Evolutionary conservation across 2,329 filamentous ascomycete species (phyloP).

Genomic region (Pseudogymnoascus sp.): DNA sequence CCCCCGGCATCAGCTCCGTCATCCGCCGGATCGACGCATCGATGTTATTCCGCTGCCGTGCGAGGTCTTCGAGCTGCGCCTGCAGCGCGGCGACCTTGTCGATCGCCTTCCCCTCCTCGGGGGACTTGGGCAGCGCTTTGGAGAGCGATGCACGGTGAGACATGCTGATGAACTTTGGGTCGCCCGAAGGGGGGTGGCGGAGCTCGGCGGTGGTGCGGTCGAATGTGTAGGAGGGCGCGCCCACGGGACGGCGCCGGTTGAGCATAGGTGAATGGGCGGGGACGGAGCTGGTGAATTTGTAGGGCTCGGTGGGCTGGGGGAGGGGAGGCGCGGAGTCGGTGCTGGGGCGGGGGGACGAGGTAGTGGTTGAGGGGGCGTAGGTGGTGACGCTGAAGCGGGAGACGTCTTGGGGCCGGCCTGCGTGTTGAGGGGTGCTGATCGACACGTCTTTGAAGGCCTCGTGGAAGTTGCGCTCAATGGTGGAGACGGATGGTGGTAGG

Average conservation of each 20-base stretch:
- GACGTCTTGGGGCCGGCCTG: constrained; percentile 19
- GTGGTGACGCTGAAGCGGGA: constrained; percentile 28
- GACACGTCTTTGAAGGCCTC: constrained; percentile 19
- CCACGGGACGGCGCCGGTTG: constrained; percentile 23
- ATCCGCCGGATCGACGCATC: constrained; percentile 65
- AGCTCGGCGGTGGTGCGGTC: constrained; percentile 3
- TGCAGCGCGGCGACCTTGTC: constrained; percentile 61
- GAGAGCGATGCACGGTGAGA: constrained; percentile 21
- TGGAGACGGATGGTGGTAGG: constrained; percentile 11
- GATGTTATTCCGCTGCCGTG: constrained; percentile 62
- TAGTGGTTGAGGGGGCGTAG: constrained; percentile 23
- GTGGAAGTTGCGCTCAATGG: constrained; percentile 23
- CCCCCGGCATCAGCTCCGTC: constrained; percentile 69
- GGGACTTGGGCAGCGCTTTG: constrained; percentile 52
- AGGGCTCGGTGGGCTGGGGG: background rate
- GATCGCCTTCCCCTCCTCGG: constrained; percentile 49
- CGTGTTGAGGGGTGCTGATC: constrained; percentile 9
- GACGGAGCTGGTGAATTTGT: constrained; percentile 17
- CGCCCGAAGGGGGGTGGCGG: constrained; percentile 1
- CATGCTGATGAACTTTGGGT: constrained; percentile 25
- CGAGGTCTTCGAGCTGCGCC: constrained; percentile 55
- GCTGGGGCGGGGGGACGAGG: constrained; percentile 22
- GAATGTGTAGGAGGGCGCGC: background rate
- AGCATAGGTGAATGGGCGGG: constrained; percentile 18
- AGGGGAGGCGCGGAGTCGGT: constrained; percentile 18